Conservation (phyloP, 768 basidiomycete genomes). For the Podaxis pistillaris region DNA sequence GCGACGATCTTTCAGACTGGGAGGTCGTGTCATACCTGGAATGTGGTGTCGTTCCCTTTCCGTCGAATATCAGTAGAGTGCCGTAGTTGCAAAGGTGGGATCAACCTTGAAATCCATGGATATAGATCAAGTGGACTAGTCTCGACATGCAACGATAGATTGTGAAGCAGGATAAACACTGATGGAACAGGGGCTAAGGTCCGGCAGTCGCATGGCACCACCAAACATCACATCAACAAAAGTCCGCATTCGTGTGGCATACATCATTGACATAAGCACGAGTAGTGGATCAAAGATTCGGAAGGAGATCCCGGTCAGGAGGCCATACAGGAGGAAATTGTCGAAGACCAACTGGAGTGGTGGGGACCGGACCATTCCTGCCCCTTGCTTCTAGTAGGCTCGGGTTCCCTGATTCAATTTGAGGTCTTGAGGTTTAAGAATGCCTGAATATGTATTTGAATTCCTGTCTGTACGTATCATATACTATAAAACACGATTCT, state of each 20-base stretch:
- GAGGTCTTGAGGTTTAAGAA: no score
- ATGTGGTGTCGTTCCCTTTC: constrained; percentile 55
- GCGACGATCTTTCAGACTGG: neutral
- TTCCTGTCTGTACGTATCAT: no score
- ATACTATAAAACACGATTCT: no score
- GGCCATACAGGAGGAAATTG: neutral
- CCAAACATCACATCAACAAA: neutral
- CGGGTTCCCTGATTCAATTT: no score
- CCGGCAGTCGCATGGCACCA: neutral
- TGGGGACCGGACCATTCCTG: no score
- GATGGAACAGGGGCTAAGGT: neutral
- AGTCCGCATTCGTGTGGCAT: neutral
- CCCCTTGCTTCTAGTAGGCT: no score
- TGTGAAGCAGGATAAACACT: neutral
- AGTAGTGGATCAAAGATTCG: neutral
- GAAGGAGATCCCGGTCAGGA: neutral
- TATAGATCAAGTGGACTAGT: constrained; percentile 51
- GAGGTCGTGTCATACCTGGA: constrained; percentile 38
- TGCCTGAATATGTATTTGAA: no score
- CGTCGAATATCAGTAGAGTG: neutral
- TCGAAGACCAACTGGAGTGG: no score
- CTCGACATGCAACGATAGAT: constrained; percentile 13
- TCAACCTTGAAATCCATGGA: constrained; percentile 58
- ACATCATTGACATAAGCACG: neutral
- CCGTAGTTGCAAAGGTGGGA: neutral